A percentile compares a stretch with the other conserved stretches of the same genome.
phyloP scores from a whole-genome alignment of 2,329 filamentous ascomycete species.

The Mycosphaerelloides madeirae region DNA sequence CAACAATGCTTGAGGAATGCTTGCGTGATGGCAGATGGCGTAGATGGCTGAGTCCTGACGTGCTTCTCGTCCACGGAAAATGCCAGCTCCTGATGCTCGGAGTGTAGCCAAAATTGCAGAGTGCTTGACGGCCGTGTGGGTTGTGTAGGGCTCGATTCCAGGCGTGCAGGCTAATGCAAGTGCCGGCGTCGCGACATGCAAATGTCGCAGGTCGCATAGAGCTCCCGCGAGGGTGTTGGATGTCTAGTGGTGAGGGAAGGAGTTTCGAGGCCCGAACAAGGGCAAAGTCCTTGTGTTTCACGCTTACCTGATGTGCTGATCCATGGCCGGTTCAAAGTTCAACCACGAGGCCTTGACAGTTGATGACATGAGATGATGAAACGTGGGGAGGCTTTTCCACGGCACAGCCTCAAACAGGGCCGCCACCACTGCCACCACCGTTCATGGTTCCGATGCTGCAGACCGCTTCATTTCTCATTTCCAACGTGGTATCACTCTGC shows the following conservation, averaged over 20 bases:
- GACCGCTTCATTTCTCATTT: no score
- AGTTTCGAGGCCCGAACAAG: no score
- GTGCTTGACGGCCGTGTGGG: not conserved
- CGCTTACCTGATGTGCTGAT: no score
- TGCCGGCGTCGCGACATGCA: not conserved
- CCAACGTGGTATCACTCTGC: no score
- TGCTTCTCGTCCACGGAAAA: not conserved
- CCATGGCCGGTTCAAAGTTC: no score
- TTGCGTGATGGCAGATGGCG: not conserved
- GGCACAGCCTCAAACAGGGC: not conserved
- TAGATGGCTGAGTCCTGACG: not conserved
- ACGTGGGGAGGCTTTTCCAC: no score
- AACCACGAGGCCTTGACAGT: no score
- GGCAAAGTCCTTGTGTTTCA: no score
- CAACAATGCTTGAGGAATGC: not conserved
- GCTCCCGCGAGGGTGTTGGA: not conserved
- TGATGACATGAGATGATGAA: no score
- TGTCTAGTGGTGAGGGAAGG: not conserved
- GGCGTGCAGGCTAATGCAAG: not conserved
- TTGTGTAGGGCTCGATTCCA: not conserved
- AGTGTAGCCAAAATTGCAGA: not conserved
- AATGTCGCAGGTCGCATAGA: conserved; percentile 3
- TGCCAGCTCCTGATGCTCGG: not conserved
- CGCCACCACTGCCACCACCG: no score
- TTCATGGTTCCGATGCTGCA: no score